These are phyloP conservation scores for Aspergillus sclerotiicarbonarius DNA, from an alignment of 495 filamentous ascomycete species.

Conservation along the genomic window DNA sequence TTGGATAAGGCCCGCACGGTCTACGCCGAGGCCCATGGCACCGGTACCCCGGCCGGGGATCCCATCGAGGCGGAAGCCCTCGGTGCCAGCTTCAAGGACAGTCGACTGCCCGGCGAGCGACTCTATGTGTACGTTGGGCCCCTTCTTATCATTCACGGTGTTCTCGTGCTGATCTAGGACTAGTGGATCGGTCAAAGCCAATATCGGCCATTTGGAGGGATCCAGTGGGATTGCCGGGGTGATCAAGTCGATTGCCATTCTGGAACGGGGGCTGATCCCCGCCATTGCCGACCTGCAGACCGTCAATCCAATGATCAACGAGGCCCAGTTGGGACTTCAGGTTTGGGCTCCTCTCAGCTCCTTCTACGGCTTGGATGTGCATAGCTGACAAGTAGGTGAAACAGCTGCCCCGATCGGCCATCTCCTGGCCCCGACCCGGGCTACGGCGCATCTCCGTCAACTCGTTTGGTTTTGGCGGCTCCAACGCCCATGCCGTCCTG, in stretches of 20 bases:
- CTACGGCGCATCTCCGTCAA: conserved; percentile 23
- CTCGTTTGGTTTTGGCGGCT: conserved; percentile 21
- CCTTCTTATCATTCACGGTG: too few species aligned
- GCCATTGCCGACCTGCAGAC: conserved; percentile 51
- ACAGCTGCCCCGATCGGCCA: conserved; percentile 1
- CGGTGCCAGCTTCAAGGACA: neutral
- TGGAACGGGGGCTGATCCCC: conserved; percentile 46
- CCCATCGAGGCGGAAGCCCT: conserved; percentile 6
- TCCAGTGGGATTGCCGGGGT: conserved; percentile 45
- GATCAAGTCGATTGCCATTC: conserved; percentile 50
- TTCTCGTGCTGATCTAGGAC: neutral
- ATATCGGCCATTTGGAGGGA: conserved; percentile 42
- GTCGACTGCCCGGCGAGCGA: neutral
- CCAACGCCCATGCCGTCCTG: conserved; percentile 26
- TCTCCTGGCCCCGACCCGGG: conserved; percentile 8
- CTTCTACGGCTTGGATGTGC: too few species aligned
- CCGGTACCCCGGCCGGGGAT: conserved; percentile 31
- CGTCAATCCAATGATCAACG: conserved; percentile 36
- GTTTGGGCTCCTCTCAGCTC: too few species aligned
- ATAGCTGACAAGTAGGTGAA: too few species aligned
- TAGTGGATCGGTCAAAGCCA: conserved; percentile 44
- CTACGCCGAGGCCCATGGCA: conserved; percentile 38
- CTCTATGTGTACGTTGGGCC: too few species aligned
- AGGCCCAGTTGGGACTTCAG: conserved; percentile 6
- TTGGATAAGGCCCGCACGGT: conserved; percentile 17